Conservation (phyloP, 1,139 yeast species). For the Wickerhamiella infanticola region DNA sequence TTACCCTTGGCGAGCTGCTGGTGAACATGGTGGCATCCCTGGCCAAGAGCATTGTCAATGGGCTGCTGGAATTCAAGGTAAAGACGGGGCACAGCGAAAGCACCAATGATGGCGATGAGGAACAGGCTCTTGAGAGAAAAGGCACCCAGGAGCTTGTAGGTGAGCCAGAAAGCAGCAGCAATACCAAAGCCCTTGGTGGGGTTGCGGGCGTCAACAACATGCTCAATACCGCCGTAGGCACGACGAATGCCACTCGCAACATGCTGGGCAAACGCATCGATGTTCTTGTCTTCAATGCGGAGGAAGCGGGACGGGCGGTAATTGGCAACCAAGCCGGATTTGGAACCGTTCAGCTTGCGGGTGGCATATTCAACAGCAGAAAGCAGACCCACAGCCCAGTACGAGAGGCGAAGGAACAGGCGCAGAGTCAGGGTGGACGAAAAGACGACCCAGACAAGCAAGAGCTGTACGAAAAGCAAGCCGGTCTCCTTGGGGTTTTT, state of each 20-base stretch:
- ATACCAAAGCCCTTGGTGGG: conserved; percentile 51
- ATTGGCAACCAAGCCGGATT: conserved; percentile 21
- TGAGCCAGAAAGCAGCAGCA: conserved; percentile 51
- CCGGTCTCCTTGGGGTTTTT: conserved; percentile 66
- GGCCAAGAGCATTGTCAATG: conserved; percentile 59
- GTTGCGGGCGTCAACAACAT: conserved; percentile 49
- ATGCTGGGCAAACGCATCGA: conserved; percentile 20
- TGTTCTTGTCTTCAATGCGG: conserved; percentile 19
- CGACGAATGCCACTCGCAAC: conserved; percentile 21
- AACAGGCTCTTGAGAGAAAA: conserved; percentile 58
- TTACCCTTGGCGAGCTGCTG: conserved; percentile 39
- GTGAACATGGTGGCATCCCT: conserved; percentile 40
- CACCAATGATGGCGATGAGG: conserved; percentile 39
- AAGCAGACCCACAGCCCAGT: conserved; percentile 24
- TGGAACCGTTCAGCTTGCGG: conserved; percentile 21
- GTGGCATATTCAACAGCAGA: conserved; percentile 22
- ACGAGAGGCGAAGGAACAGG: conserved; percentile 39
- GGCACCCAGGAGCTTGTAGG: conserved; percentile 62
- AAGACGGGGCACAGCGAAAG: conserved; percentile 63
- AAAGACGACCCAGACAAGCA: conserved; percentile 44
- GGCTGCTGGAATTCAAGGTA: conserved; percentile 63
- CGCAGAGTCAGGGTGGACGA: conserved; percentile 59
- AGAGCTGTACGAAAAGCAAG: conserved; percentile 51
- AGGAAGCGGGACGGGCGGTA: conserved; percentile 24
- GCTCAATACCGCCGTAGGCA: conserved; percentile 31